Evolutionary conservation across 1,284 basidiomycete species (phyloP).

Genomic region (Austroboletus novae-zelandiae): DNA sequence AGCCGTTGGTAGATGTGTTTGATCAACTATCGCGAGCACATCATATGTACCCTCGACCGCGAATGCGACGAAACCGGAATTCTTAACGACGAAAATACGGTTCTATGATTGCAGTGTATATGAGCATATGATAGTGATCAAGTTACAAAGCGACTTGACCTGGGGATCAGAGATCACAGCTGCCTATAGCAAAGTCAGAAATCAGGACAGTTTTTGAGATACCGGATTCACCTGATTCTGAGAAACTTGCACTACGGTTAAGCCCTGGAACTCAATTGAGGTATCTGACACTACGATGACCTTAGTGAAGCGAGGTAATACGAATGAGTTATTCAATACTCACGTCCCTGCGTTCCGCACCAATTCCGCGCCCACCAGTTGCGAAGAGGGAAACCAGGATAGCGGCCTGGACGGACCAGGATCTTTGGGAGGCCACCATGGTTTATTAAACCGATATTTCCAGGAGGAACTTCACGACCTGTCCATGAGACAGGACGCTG

Average conservation of each 20-base stretch:
- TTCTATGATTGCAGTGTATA: conserved; percentile 39
- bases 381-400: conserved; percentile 68
- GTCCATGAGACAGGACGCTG: conserved; percentile 65
- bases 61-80: conserved; percentile 73
- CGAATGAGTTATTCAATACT: conserved; percentile 26
- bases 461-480: conserved; percentile 65
- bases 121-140: neutral
- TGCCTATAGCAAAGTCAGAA: conserved; percentile 39
- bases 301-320: neutral
- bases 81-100: conserved; percentile 76
- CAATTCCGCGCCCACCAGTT: conserved; percentile 81
- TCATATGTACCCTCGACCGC: conserved; percentile 72
- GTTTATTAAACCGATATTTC: conserved; percentile 66
- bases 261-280: conserved; percentile 71
- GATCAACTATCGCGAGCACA: conserved; percentile 75
- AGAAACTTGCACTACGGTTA: conserved; percentile 77
- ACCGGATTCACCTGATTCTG: conserved; percentile 55
- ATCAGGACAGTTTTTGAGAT: neutral
- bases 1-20: conserved; percentile 64
- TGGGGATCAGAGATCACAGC: conserved; percentile 78
- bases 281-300: conserved; percentile 63
- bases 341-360: conserved; percentile 64
- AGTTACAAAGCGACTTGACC: conserved; percentile 15
- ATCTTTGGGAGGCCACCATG: conserved; percentile 78
- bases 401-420: conserved; percentile 67